Conservation (phyloP, 129 eudicot genomes). For the Pulicaria dysenterica region DNA sequence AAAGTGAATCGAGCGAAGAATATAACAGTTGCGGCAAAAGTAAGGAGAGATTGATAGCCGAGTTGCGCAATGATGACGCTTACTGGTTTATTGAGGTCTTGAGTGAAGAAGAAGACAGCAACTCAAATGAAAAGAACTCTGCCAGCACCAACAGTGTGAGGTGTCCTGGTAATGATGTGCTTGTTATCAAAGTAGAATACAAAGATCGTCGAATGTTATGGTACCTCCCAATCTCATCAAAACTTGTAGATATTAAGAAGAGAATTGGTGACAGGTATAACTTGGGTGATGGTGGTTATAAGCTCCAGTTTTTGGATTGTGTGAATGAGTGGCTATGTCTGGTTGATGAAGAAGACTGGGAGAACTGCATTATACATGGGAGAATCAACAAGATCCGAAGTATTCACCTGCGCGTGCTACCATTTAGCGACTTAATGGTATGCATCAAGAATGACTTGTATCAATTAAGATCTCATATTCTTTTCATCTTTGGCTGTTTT, state of each 20-base stretch:
- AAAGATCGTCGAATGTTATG: neutral
- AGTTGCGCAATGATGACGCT: too few relatives aligned
- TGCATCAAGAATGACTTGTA: too few relatives aligned
- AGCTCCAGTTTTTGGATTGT: slow-evolving; percentile 9
- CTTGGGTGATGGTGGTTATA: neutral
- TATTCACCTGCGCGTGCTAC: neutral
- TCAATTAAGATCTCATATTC: too few relatives aligned
- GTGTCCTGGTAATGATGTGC: neutral
- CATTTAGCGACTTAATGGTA: neutral
- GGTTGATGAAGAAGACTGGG: neutral
- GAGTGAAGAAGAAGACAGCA: neutral
- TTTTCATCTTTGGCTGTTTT: too few relatives aligned
- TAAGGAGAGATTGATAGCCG: too few relatives aligned
- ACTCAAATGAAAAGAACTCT: neutral
- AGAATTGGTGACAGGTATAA: neutral
- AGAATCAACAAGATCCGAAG: neutral
- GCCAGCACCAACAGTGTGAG: neutral
- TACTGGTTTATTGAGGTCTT: too few relatives aligned
- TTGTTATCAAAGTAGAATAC: neutral
- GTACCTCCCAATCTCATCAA: slow-evolving; percentile 9
- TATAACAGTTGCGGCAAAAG: too few relatives aligned
- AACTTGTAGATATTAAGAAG: slow-evolving; percentile 1
- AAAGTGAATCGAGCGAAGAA: neutral
- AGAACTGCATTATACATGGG: neutral
- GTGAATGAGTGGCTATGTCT: neutral